These are phyloP conservation scores for Hepatocystis sp. DNA, from an alignment of 169 alveolate genomes.

Conservation along the genomic window DNA sequence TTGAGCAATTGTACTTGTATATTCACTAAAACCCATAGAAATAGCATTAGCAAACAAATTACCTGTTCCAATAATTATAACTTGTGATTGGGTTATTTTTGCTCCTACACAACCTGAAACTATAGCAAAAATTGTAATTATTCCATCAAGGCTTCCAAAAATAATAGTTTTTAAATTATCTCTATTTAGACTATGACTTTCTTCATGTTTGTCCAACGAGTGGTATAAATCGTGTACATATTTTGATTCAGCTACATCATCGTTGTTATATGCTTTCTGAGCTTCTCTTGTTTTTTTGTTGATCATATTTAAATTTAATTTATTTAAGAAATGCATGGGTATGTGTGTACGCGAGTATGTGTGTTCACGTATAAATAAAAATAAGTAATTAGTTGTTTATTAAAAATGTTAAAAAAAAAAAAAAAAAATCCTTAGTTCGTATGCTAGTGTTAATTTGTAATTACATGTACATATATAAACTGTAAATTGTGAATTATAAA, in stretches of 20 bases:
- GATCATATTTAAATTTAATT: slow-evolving; percentile 11
- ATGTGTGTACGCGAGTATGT: background rate
- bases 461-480: too few species aligned
- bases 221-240: slow-evolving; percentile 36
- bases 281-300: slow-evolving; percentile 71
- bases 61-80: slow-evolving; percentile 90
- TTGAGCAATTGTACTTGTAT: slow-evolving; percentile 84
- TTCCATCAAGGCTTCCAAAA: slow-evolving; percentile 94
- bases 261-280: slow-evolving; percentile 76
- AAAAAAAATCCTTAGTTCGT: too few species aligned
- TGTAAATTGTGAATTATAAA: too few species aligned
- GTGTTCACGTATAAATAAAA: too few species aligned
- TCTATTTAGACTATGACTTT: slow-evolving; percentile 75
- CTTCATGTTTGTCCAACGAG: slow-evolving; percentile 63
- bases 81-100: slow-evolving; percentile 88
- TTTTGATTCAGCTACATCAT: slow-evolving; percentile 76
- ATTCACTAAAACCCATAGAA: slow-evolving; percentile 93
- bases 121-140: slow-evolving; percentile 91
- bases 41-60: slow-evolving; percentile 92
- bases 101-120: slow-evolving; percentile 95
- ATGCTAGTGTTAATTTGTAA: too few species aligned
- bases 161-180: slow-evolving; percentile 89
- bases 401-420: too few species aligned
- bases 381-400: too few species aligned
- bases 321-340: background rate